Evolutionary conservation across 1,139 yeast species (phyloP).

Genomic region (Meyerozyma carpophila): DNA sequence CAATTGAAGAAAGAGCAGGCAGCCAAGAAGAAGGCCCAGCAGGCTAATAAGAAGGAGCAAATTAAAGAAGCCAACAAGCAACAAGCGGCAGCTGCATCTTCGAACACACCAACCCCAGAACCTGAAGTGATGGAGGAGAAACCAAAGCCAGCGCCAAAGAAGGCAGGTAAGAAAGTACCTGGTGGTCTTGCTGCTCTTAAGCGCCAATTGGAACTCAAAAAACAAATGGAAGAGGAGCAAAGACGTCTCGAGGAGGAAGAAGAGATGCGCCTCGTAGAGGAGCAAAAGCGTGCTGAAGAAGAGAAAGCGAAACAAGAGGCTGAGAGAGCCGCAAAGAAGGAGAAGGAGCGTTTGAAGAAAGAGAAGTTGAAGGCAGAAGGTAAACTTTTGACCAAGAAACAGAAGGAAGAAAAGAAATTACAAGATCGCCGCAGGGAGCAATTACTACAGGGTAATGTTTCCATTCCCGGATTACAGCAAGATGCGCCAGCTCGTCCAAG

Average conservation of each 20-base stretch:
- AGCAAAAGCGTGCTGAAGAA: constrained; percentile 53
- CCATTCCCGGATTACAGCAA: constrained; percentile 66
- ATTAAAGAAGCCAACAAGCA: constrained; percentile 60
- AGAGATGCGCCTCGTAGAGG: constrained; percentile 58
- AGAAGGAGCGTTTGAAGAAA: constrained; percentile 73
- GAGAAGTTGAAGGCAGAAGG: constrained; percentile 92
- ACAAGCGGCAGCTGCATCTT: constrained; percentile 42
- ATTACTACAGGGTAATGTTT: constrained; percentile 68
- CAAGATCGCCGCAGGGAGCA: constrained; percentile 89
- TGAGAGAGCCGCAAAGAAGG: constrained; percentile 69
- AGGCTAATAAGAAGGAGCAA: constrained; percentile 59
- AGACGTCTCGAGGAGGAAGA: constrained; percentile 64
- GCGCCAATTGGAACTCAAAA: constrained; percentile 81
- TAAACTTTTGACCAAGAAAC: constrained; percentile 82
- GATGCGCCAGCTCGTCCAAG: constrained; percentile 48
- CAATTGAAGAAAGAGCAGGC: constrained; percentile 89
- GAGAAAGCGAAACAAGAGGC: constrained; percentile 67
- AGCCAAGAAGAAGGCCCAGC: constrained; percentile 68
- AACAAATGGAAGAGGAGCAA: constrained; percentile 74
- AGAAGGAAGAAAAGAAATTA: constrained; percentile 84
- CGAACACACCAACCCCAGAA: constrained; percentile 26
- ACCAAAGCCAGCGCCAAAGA: constrained; percentile 32
- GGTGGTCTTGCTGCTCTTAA: constrained; percentile 78
- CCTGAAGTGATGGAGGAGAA: constrained; percentile 20
- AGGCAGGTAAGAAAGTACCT: constrained; percentile 64